A percentile compares a stretch with the other conserved stretches of the same genome.
Conservation (phyloP, 2,329 filamentous ascomycete species). For the Fusarium humuli region DNA sequence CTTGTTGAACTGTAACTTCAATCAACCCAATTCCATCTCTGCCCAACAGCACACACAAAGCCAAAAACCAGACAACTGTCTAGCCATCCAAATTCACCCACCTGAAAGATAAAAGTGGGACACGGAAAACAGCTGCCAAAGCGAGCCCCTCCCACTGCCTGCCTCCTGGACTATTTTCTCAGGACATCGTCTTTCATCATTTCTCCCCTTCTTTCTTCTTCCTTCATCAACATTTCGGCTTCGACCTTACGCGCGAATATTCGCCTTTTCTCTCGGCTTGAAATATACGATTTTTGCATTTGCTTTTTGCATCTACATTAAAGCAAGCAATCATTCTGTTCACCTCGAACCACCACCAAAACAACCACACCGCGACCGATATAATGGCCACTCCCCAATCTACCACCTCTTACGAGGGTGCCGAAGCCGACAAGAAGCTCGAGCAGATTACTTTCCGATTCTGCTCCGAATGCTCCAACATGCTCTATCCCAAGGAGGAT, state of each 20-base stretch:
- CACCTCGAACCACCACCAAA: constrained; percentile 13
- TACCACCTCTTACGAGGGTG: constrained; percentile 57
- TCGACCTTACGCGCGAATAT: constrained; percentile 14
- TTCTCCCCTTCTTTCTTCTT: constrained; percentile 13
- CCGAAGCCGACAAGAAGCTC: constrained; percentile 61
- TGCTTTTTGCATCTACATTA: constrained; percentile 12
- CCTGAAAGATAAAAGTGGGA: constrained; percentile 33
- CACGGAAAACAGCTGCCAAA: constrained; percentile 7
- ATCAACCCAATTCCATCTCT: constrained; percentile 11
- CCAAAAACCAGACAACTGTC: constrained; percentile 10
- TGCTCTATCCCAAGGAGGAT: constrained; percentile 98
- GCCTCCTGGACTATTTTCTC: constrained; percentile 29
- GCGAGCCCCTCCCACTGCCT: constrained; percentile 25
- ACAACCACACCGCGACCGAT: constrained; percentile 26
- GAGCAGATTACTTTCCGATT: constrained; percentile 97
- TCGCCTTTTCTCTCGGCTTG: constrained; percentile 14
- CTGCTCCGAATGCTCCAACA: constrained; percentile 98
- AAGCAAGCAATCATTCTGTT: constrained; percentile 17
- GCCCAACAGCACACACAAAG: constrained; percentile 12
- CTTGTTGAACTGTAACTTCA: not conserved
- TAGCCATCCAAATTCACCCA: constrained; percentile 18
- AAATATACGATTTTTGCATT: constrained; percentile 18
- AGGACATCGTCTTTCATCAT: constrained; percentile 24
- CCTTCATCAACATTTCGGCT: constrained; percentile 22
- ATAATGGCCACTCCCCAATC: constrained; percentile 70